Evolutionary conservation across 768 basidiomycete genomes (phyloP), one percentile per base, ranked within the genome.

Genomic region (Cystofilobasidium macerans): DNA sequence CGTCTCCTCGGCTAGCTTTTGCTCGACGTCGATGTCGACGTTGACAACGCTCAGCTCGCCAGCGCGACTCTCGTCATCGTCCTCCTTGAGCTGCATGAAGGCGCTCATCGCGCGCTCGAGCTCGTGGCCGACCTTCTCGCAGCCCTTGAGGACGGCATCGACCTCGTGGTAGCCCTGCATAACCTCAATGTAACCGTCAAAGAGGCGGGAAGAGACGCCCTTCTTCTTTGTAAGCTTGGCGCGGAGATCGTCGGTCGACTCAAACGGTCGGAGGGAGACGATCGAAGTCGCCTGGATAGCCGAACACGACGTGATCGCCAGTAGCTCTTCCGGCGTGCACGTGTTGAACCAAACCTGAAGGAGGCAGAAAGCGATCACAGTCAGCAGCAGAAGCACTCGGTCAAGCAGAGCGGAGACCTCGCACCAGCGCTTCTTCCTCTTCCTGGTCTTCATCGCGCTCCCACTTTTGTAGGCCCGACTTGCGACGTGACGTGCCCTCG

Each of bases 191-290:
- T 88, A 92, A 70, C 93, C 90, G 72, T 94, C 90, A 74, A 98
- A 89, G 75, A 98, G 81, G 64, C 87, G 84, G 67, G 88, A 81
- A 69, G 90, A 92, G 71, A 99, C 85, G 26, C 94, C 93, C 73
- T 89, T 92, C 79, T 89, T 93, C 79, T 85, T 88, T n/a, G 85
- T 86, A 12, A 98, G 81, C 75, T 87, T 93, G 51, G 73, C 73
- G 54, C 83, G 84, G 56, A 94, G 78, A 65, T 92, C 88, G 33
- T 86, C 84, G 40, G 86, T 80, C 16, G 84, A 83, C n/a, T 75
- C 73, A 75, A 89, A 99, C 0, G 91, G 91, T 56, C 94, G 84
- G 16, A 89, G 78, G 22, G 80, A 81, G 62, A 89, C 82, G 70
- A 98, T 88, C 53, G 82, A 80, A 32, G 83, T 77, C 0, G 93